Evolutionary conservation across 257 asterid species (phyloP), one percentile per base, ranked within the genome.

Genomic region (Solanum sejunctum): DNA sequence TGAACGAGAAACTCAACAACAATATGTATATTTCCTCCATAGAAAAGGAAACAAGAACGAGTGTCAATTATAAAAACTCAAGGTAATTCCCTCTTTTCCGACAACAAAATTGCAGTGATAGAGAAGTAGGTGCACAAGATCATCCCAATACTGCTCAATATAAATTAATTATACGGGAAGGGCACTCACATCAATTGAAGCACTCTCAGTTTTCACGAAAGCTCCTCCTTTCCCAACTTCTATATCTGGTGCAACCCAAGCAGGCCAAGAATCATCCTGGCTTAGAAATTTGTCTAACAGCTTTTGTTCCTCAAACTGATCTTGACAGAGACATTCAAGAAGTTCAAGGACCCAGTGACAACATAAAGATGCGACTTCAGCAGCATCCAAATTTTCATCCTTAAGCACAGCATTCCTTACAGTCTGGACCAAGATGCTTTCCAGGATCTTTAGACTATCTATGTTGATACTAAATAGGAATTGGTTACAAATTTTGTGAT

Each of bases 301-400:
- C 87, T 89, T 89, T 85, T 95, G 99, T 87, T 92, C 93, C 92
- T 94, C 98, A 84, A 88, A 83, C 87, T 95, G 92, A 88, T 97
- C 92, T 63, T 84, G 83, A 86, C 96, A 93, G 85, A 94, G 86
- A 87, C 82, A 17, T 77, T 91, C 93, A 91, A 93, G 87, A 84
- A 94, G 90, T 82, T 90, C 94, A 67, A 90, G 89, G 86, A 90
- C 85, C 97, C 97, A 94, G 45, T 81, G 92, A 92, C 95, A 94
- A 93, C 95, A 93, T 43, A 91, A 89, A 54, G 95, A 90, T 88
- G 92, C 84, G 84, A 93, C 89, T 88, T 85, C 85, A 21, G 90
- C 93, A 21, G 91, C 80, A 85, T 90, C 91, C 87, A 88, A 83
- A 84, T 78, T 83, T 67, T 87, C 88, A 85, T 92, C 98, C 87